Evolutionary conservation across 1,139 yeast species (phyloP).

Genomic region (Trichomonascaceae sp.): DNA sequence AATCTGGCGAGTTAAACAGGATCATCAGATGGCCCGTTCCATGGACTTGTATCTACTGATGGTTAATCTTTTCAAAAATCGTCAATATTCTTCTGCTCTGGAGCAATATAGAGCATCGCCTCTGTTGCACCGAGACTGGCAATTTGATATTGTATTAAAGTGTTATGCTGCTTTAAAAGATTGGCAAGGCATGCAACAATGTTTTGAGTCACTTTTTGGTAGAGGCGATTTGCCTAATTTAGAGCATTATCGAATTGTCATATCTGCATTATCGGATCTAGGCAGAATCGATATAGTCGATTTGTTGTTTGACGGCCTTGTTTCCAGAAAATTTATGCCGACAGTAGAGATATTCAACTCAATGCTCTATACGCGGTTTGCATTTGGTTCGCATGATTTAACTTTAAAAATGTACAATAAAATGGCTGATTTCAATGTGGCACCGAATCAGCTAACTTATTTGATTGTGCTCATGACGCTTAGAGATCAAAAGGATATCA

Average conservation of each 20-base stretch:
- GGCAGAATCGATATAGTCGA: slow-evolving; percentile 54
- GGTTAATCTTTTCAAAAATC: slow-evolving; percentile 36
- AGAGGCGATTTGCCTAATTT: slow-evolving; percentile 50
- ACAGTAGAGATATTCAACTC: slow-evolving; percentile 41
- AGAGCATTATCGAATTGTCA: slow-evolving; percentile 56
- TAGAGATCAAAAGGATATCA: slow-evolving; percentile 27
- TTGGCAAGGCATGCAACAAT: slow-evolving; percentile 55
- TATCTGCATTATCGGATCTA: slow-evolving; percentile 54
- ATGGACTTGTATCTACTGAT: slow-evolving; percentile 35
- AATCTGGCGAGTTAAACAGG: slow-evolving; percentile 7
- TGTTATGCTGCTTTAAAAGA: slow-evolving; percentile 49
- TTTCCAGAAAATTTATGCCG: slow-evolving; percentile 45
- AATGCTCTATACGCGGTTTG: slow-evolving; percentile 43
- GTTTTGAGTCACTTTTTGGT: slow-evolving; percentile 58
- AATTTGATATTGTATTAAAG: slow-evolving; percentile 25
- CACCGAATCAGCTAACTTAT: slow-evolving; percentile 29
- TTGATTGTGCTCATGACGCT: slow-evolving; percentile 26
- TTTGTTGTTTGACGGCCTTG: slow-evolving; percentile 42
- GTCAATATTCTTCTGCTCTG: slow-evolving; percentile 42
- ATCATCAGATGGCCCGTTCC: slow-evolving; percentile 18
- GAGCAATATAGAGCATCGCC: slow-evolving; percentile 34
- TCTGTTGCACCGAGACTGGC: slow-evolving; percentile 24
- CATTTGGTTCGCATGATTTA: slow-evolving; percentile 41
- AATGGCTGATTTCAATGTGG: slow-evolving; percentile 35
- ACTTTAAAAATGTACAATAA: slow-evolving; percentile 41